phyloP scores from a whole-genome alignment of 164 flowering plant genomes.

The Liriodendron chinense region DNA sequence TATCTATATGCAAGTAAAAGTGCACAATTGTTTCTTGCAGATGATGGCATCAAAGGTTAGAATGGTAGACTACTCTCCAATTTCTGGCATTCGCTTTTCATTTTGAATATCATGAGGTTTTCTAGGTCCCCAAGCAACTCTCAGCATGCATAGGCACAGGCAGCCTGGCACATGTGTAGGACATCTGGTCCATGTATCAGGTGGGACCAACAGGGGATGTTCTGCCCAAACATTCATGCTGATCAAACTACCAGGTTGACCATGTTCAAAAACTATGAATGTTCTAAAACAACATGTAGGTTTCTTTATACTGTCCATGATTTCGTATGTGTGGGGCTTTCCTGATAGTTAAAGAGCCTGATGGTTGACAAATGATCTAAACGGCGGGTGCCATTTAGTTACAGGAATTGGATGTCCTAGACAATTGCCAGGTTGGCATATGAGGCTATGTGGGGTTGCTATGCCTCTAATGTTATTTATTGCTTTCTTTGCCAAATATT shows the following conservation, averaged over 20 bases:
- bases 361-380: background rate
- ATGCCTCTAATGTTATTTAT: background rate
- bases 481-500: background rate
- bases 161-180: background rate
- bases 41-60: constrained; percentile 59
- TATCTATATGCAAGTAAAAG: constrained; percentile 66
- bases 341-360: background rate
- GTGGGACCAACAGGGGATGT: background rate
- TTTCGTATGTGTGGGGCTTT: background rate
- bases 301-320: background rate
- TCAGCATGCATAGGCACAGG: background rate
- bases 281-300: background rate
- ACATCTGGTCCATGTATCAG: background rate
- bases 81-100: background rate
- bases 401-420: background rate
- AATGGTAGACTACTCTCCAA: background rate
- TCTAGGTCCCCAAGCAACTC: background rate
- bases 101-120: background rate
- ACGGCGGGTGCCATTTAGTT: background rate
- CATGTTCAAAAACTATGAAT: no score
- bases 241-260: background rate
- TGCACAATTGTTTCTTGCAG: constrained; percentile 42
- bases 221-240: background rate
- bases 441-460: background rate
- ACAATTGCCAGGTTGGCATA: background rate